phyloP scores from a whole-genome alignment of 768 basidiomycete genomes.

The Rickenella mellea region DNA sequence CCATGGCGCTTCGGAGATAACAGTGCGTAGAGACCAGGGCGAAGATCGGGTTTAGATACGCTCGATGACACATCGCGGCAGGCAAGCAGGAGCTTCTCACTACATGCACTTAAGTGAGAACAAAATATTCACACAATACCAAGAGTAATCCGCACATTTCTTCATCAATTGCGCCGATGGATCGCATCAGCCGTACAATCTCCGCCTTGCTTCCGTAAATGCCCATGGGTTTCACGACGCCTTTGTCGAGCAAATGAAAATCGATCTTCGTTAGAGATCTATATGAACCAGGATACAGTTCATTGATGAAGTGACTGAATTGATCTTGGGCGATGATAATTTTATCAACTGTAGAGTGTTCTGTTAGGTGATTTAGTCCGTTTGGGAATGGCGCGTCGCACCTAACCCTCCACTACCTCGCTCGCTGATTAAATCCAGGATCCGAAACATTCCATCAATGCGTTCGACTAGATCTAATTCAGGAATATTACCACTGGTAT shows the following conservation, averaged over 20 bases:
- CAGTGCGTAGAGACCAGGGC: slow-evolving; percentile 43
- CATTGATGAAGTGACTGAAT: slow-evolving; percentile 37
- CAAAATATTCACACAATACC: not conserved
- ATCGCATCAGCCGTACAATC: slow-evolving; percentile 35
- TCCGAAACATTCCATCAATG: slow-evolving; percentile 41
- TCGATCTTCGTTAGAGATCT: slow-evolving; percentile 44
- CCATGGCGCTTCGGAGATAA: slow-evolving; percentile 8
- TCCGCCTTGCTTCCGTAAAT: slow-evolving; percentile 47
- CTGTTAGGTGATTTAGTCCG: not conserved
- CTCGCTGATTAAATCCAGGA: slow-evolving; percentile 46
- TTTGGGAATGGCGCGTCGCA: slow-evolving; percentile 13
- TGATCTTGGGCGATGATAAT: slow-evolving; percentile 49
- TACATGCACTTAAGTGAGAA: slow-evolving; percentile 2
- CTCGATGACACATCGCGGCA: slow-evolving; percentile 11
- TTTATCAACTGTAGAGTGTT: slow-evolving; percentile 43
- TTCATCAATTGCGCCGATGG: slow-evolving; percentile 26
- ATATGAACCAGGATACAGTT: slow-evolving; percentile 41
- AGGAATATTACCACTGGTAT: slow-evolving; percentile 1
- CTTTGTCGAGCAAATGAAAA: slow-evolving; percentile 40
- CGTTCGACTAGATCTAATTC: no score
- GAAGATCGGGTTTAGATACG: slow-evolving; percentile 19
- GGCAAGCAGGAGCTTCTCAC: slow-evolving; percentile 12
- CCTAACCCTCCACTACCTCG: slow-evolving; percentile 42
- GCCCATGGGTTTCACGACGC: slow-evolving; percentile 39
- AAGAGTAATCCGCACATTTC: slow-evolving; percentile 24